phyloP scores from a whole-genome alignment of 208 protist genomes.

The Acanthamoeba polyphaga region DNA sequence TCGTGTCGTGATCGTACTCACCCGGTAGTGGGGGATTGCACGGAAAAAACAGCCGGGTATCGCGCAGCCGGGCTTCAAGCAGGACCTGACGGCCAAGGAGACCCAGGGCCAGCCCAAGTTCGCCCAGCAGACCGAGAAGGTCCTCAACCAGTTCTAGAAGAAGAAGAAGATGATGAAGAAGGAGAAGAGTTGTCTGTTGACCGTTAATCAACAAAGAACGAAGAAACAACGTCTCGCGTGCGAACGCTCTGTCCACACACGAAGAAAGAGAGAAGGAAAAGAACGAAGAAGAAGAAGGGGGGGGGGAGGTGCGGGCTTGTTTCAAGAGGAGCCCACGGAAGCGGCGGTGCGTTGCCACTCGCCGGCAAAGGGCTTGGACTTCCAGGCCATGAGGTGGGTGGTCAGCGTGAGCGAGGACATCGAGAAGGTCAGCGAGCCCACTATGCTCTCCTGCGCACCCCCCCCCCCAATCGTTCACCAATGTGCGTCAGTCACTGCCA shows the following conservation, averaged over 20 bases:
- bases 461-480: too few species aligned
- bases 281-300: not conserved
- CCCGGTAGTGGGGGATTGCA: not conserved
- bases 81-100: not conserved
- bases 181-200: too few species aligned
- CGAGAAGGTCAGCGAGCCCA: not conserved
- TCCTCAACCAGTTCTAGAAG: conserved; percentile 37
- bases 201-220: too few species aligned
- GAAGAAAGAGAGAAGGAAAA: not conserved
- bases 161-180: too few species aligned
- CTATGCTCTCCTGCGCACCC: not conserved
- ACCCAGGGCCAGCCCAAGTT: not conserved
- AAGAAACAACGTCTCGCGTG: not conserved
- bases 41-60: not conserved
- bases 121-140: conserved; percentile 2
- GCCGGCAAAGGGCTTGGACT: conserved; percentile 28
- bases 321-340: not conserved
- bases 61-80: not conserved
- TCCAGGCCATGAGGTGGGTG: conserved; percentile 34
- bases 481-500: too few species aligned
- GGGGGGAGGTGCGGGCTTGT: too few species aligned
- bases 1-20: not conserved
- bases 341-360: not conserved
- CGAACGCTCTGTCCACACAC: not conserved
- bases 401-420: conserved; percentile 56